These are phyloP conservation scores for Aureobasidium lini DNA, from an alignment of 2,329 filamentous ascomycete species.

Conservation along the genomic window DNA sequence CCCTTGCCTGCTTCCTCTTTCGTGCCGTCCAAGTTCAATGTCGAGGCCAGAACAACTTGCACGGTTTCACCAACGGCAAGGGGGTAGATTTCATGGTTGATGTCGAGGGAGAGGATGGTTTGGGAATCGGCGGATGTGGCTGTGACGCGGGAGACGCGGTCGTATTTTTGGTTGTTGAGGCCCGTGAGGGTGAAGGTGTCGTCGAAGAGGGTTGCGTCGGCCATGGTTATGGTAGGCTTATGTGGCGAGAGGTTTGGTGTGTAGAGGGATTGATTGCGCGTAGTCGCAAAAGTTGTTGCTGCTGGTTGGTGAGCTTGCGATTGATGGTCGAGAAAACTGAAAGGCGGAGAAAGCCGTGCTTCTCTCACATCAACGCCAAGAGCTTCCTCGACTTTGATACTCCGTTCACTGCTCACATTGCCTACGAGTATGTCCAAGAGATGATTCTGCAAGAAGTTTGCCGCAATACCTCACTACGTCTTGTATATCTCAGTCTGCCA, in stretches of 20 bases:
- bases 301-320: neutral
- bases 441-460: too few species aligned
- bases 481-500: too few species aligned
- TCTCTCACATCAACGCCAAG: neutral
- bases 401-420: too few species aligned
- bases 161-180: slow-evolving; percentile 82
- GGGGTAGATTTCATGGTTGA: slow-evolving; percentile 90
- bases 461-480: too few species aligned
- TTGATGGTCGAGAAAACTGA: too few species aligned
- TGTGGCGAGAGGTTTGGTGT: neutral
- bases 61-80: slow-evolving; percentile 66
- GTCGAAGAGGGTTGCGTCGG: slow-evolving; percentile 89
- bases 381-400: neutral
- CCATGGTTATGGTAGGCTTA: slow-evolving; percentile 45
- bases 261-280: neutral
- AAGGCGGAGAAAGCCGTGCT: too few species aligned
- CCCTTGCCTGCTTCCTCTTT: slow-evolving; percentile 41
- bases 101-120: slow-evolving; percentile 76
- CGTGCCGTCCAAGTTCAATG: slow-evolving; percentile 75
- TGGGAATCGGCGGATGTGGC: slow-evolving; percentile 68
- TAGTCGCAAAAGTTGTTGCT: neutral
- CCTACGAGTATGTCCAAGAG: too few species aligned
- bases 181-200: slow-evolving; percentile 78
- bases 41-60: slow-evolving; percentile 75
- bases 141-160: slow-evolving; percentile 81